Percentiles rank a stretch among this genome's conserved stretches.
phyloP scores from a whole-genome alignment of 306 rosid genomes.

The Biancaea sappan region DNA sequence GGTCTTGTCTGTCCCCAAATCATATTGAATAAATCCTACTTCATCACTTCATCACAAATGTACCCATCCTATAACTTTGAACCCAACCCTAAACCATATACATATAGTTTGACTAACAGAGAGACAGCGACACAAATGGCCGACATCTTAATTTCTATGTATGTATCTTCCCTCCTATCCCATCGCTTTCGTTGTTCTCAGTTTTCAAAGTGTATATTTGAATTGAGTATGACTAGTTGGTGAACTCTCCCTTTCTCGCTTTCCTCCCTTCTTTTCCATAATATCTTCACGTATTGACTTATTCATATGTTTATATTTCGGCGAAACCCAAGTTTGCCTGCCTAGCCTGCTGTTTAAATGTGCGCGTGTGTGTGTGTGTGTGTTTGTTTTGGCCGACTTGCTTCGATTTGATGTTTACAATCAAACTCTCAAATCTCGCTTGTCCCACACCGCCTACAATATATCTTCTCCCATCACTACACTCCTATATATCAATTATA shows the following conservation, averaged over 20 bases:
- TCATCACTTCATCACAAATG: conserved; percentile 11
- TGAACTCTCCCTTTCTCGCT: conserved; percentile 27
- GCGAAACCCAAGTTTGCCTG: not conserved
- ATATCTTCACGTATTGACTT: not conserved
- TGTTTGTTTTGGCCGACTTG: not conserved
- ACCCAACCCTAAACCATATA: conserved; percentile 1
- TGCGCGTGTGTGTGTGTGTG: not conserved
- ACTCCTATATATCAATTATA: not conserved
- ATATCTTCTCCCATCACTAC: not conserved
- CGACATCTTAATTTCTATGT: too few species aligned
- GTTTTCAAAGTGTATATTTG: not conserved
- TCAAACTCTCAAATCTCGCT: not conserved
- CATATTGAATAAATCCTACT: not conserved
- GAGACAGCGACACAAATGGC: conserved; percentile 45
- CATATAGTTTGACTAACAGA: conserved; percentile 29
- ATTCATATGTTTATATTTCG: conserved; percentile 10
- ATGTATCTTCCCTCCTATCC: not conserved
- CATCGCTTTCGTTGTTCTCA: conserved; percentile 22
- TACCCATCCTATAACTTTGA: conserved; percentile 30
- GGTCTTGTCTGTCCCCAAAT: conserved; percentile 6
- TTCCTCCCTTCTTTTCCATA: not conserved
- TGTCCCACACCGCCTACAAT: not conserved
- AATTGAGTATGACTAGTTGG: conserved; percentile 26
- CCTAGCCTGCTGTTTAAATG: too few species aligned
- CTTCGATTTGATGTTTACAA: not conserved